Base-by-base conservation (phyloP, 495 filamentous ascomycete genomes). In the Lasiosphaeriaceae sp. region DNA sequence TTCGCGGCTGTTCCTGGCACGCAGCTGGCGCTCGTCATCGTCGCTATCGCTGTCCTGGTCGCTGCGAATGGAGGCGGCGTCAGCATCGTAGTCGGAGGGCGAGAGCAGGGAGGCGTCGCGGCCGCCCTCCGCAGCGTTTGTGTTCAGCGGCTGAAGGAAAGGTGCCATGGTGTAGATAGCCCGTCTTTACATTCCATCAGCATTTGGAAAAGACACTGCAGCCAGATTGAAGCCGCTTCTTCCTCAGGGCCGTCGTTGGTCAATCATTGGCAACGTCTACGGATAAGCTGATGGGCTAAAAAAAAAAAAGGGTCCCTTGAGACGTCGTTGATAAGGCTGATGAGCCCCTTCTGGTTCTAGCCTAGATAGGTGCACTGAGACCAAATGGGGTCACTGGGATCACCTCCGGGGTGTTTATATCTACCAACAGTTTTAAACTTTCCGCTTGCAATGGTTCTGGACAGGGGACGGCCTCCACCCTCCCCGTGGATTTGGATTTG, bases 1-100 rank as follows among this genome's bases (percentile, higher is more conserved):
- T 66, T 96, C 90, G 46, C 80, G 71, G 58, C 88, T 90, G 48
- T 83, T 88, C 14, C 88, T 80, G 29, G 82, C 81, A 11, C 79
- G 78, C 52, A 78, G 74, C 23, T 86, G 74, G 53, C 88, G 74
- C 56, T 86, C 80, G 66, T 92, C 88, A 64, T 90, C 86, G 58
- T 90, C 87, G 66, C 83, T 87, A 64, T 90, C 87, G 58, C 83
- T 89, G 68, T 89, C 86, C 68, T 88, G 86, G 61, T 88, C 85
- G 64, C 82, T 86, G 50, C 85, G 81, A 48, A 88, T 71, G 9
- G 84, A 87, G 7, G 83, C 74, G 22, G 82, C 84, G 65, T 89
- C 86, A 60, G 84, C 84, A 60, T 90, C 86, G 71, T 87, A 86
- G 44, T 76, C 75, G 57, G 75, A 70, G 8, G 86, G 84, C 0